Evolutionary conservation across 768 basidiomycete species (phyloP).

Genomic region (Mycena latifolia): DNA sequence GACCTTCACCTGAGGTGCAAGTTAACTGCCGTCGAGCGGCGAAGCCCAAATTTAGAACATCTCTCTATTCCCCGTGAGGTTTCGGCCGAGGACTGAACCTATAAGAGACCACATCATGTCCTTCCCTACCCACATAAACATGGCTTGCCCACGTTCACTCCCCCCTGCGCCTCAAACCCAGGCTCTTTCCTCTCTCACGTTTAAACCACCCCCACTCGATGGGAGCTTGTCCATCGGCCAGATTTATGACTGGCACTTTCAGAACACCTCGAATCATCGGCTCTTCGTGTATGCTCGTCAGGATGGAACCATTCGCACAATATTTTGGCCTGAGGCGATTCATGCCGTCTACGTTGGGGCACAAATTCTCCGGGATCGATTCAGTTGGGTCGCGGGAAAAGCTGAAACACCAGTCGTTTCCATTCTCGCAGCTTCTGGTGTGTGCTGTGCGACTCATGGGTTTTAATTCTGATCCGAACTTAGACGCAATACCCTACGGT

Average conservation of each 20-base stretch:
- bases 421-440: conserved; percentile 25
- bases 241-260: conserved; percentile 29
- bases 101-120: no score
- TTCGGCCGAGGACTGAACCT: no score
- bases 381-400: conserved; percentile 12
- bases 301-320: conserved; percentile 19
- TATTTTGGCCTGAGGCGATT: conserved; percentile 23
- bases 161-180: conserved; percentile 24
- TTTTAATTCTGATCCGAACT: conserved; percentile 5
- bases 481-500: conserved; percentile 51
- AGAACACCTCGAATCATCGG: conserved; percentile 14
- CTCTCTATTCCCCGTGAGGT: no score
- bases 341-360: conserved; percentile 16
- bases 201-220: conserved; percentile 19
- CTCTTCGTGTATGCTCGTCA: conserved; percentile 13
- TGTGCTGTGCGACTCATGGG: background rate
- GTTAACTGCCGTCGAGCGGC: no score
- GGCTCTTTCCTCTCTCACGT: conserved; percentile 7
- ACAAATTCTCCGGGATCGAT: conserved; percentile 21
- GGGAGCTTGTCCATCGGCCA: conserved; percentile 18
- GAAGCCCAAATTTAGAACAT: no score
- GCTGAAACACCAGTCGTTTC: conserved; percentile 9
- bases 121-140: no score
- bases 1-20: no score
- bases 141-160: conserved; percentile 26